Evolutionary conservation across 768 basidiomycete genomes (phyloP).

Genomic region (Tulasnella sp.): DNA sequence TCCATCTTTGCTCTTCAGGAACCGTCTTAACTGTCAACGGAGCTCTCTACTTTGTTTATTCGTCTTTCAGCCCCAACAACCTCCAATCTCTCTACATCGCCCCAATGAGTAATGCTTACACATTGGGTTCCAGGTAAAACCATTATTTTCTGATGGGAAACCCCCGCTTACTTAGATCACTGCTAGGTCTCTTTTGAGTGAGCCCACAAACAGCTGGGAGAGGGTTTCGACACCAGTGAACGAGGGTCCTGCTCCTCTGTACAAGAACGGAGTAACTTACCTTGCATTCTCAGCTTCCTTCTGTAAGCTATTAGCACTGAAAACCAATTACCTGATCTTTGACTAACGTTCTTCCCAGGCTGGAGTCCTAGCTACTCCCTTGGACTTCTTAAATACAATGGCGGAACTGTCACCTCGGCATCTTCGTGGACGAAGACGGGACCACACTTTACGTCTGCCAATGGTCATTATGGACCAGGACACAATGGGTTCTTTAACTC

Average conservation of each 20-base stretch:
- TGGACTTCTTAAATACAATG: slow-evolving; percentile 3
- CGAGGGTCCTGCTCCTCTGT: slow-evolving; percentile 1
- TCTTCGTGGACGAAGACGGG: slow-evolving; percentile 5
- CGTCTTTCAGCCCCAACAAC: not conserved
- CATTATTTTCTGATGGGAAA: not conserved
- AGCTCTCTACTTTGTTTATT: not conserved
- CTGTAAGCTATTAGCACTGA: not conserved
- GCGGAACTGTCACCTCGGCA: not conserved
- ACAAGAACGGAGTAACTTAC: slow-evolving; percentile 2
- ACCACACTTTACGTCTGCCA: slow-evolving; percentile 1
- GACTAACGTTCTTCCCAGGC: not conserved
- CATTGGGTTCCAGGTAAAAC: not conserved
- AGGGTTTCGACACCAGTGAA: not conserved
- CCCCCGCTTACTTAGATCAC: not conserved
- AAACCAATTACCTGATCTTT: not conserved
- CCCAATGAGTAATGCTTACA: slow-evolving; percentile 7
- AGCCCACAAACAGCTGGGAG: not conserved
- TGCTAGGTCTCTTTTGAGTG: not conserved
- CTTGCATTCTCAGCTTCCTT: slow-evolving; percentile 1
- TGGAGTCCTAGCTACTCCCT: slow-evolving; percentile 6
- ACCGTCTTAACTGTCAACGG: not conserved
- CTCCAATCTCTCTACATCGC: slow-evolving; percentile 9
- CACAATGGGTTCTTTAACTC: slow-evolving; percentile 16
- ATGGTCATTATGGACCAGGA: slow-evolving; percentile 7
- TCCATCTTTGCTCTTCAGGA: too few species aligned